phyloP scores from a whole-genome alignment of 2,329 filamentous ascomycete species.

The Aaosphaeria pasadenensis region DNA sequence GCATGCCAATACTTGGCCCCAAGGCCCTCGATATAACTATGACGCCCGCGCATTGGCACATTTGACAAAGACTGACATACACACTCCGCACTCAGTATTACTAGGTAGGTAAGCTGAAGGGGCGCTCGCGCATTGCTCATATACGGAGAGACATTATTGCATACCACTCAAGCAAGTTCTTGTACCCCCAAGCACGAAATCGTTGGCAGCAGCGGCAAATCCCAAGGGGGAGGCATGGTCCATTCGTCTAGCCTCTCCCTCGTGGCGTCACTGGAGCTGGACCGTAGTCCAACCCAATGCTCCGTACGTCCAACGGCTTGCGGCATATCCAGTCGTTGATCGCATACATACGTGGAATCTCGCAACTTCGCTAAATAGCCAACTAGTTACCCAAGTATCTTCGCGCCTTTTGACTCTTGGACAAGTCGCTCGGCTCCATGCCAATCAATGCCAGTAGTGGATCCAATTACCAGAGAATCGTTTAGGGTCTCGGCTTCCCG shows the following conservation, averaged over 20 bases:
- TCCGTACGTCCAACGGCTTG: background rate
- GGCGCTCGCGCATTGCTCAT: too few species aligned
- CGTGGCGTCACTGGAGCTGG: background rate
- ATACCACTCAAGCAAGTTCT: background rate
- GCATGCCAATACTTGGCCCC: background rate
- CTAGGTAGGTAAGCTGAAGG: too few species aligned
- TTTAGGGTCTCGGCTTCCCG: slow-evolving; percentile 9
- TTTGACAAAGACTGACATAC: too few species aligned
- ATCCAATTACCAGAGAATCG: slow-evolving; percentile 14
- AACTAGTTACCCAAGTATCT: slow-evolving; percentile 10
- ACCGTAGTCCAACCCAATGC: slow-evolving; percentile 7
- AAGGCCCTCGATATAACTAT: too few species aligned
- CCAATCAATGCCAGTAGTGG: slow-evolving; percentile 21
- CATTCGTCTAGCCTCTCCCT: background rate
- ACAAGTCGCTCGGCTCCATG: slow-evolving; percentile 27
- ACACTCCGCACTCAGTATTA: too few species aligned
- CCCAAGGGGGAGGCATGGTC: background rate
- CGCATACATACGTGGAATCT: slow-evolving; percentile 12
- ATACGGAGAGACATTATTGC: too few species aligned
- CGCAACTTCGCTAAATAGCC: background rate
- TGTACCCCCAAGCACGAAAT: background rate
- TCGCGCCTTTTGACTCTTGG: slow-evolving; percentile 15
- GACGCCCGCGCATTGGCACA: too few species aligned
- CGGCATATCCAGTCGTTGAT: too few species aligned
- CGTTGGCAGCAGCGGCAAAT: background rate